Evolutionary conservation across 108 stramenopile genomes (phyloP).

Genomic region (Skeletonema potamos): DNA sequence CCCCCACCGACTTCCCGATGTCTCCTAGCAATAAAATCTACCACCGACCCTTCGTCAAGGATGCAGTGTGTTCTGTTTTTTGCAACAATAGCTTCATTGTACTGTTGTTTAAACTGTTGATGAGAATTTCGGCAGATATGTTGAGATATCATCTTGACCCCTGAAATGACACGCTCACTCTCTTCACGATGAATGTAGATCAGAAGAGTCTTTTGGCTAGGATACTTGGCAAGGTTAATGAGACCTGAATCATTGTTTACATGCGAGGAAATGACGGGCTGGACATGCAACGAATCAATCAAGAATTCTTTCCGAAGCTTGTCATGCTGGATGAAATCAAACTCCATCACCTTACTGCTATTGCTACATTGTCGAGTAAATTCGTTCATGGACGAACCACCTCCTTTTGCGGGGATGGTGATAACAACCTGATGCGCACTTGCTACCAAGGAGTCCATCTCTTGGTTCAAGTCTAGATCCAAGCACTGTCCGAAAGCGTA

Average conservation of each 20-base stretch:
- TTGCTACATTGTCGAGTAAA: not conserved
- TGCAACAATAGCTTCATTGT: not conserved
- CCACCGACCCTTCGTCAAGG: not conserved
- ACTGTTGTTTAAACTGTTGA: no score
- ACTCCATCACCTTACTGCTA: not conserved
- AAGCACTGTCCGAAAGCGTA: not conserved
- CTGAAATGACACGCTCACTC: no score
- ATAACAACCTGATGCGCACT: not conserved
- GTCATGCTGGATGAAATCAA: no score
- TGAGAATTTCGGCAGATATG: no score
- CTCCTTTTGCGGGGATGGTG: conserved; percentile 9
- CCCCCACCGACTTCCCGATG: not conserved
- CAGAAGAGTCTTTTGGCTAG: no score
- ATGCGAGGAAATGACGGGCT: no score
- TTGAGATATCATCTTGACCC: no score
- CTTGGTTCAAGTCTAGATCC: not conserved
- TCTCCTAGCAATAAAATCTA: not conserved
- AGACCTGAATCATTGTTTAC: no score
- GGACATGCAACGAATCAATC: no score
- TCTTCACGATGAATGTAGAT: no score
- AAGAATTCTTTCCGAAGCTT: no score
- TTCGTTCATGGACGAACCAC: not conserved
- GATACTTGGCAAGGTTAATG: no score
- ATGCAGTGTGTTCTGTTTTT: not conserved
- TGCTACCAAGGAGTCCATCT: not conserved